These are phyloP conservation scores for Zychaea mexicana DNA, from an alignment of 371 early-diverging fungal species.

Conservation along the genomic window DNA sequence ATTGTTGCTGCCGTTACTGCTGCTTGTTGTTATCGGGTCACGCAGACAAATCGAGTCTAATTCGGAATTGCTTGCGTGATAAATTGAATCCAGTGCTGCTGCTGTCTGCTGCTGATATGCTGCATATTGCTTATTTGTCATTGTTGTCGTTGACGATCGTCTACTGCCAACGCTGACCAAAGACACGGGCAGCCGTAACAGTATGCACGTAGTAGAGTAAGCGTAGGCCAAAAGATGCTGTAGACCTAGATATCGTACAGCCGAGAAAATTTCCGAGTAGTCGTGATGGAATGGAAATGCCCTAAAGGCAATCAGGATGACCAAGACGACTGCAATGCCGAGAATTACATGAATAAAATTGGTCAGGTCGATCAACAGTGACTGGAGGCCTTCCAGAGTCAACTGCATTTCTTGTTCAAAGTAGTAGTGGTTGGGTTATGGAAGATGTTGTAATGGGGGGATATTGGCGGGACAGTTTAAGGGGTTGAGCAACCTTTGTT, in stretches of 20 bases:
- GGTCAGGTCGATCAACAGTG: slow-evolving; percentile 23
- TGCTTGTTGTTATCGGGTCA: not conserved
- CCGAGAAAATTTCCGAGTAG: slow-evolving; percentile 1
- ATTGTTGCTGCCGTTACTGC: not conserved
- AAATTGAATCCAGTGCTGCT: not conserved
- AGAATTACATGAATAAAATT: slow-evolving; percentile 20
- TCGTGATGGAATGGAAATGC: slow-evolving; percentile 19
- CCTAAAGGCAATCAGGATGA: slow-evolving; percentile 17
- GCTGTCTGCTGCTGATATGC: not conserved
- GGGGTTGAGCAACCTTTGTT: too few relatives aligned
- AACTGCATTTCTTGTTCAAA: slow-evolving; percentile 8
- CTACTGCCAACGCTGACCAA: not conserved
- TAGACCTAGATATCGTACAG: not conserved
- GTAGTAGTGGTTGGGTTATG: not conserved
- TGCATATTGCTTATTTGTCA: too few relatives aligned
- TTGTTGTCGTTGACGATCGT: not conserved
- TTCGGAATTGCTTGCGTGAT: not conserved
- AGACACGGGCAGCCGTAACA: not conserved
- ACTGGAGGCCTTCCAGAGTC: slow-evolving; percentile 29
- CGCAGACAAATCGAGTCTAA: slow-evolving; percentile 2
- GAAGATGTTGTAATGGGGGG: too few relatives aligned
- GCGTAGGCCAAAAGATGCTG: not conserved
- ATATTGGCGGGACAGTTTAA: too few relatives aligned
- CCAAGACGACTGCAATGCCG: slow-evolving; percentile 8
- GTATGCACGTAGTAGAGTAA: not conserved